Evolutionary conservation across 495 filamentous ascomycete genomes (phyloP), one percentile per base, ranked within the genome.

Genomic region (Glutinoglossum americanum): DNA sequence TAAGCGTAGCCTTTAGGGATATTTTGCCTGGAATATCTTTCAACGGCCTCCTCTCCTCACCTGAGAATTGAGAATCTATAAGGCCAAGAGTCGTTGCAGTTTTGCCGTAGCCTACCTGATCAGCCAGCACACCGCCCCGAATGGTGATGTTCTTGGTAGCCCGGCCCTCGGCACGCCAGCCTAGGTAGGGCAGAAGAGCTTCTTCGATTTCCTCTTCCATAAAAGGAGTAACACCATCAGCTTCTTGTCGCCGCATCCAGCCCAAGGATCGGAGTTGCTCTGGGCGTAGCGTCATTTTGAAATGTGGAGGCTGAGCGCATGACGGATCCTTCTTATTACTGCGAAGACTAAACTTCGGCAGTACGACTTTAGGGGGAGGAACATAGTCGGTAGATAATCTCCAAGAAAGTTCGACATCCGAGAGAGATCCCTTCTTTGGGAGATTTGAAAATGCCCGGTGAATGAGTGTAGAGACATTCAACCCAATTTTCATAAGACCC

Each of bases 51-150:
- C 35, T 25, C 5, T 57, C 49, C 54, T 76, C 70, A 13, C 54
- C 63, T 61, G 64, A 25, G 23, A 67, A 59, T 56, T 76, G 74
- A 10, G 61, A 55, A 47, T 82, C 77, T 23, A 86, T 77, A 21
- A 92, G 66, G 0, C 74, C 84, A 9, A 93, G 72, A 1, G 74
- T 77, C n/a, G 80, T 73, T 3, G 83, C 77, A 0, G 87, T 94
- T 63, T 94, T 94, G 0, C 87, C 87, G 64, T 84, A 92, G 10
- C 84, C 84, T 45, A 88, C 81, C 55, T 85, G 74, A 60, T 90
- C 83, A 3, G 84, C 84, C 0, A 87, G 71, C 26, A 92, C 72
- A 17, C 87, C 87, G 25, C 87, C 87, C 8, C 71, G 73, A 56
- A 80, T 62, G 9, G 59, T 64, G 35, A 76, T 68, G 1, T 67